These are phyloP conservation scores for Pholiota adiposa DNA, from an alignment of 1,284 basidiomycete species.

Conservation along the genomic window DNA sequence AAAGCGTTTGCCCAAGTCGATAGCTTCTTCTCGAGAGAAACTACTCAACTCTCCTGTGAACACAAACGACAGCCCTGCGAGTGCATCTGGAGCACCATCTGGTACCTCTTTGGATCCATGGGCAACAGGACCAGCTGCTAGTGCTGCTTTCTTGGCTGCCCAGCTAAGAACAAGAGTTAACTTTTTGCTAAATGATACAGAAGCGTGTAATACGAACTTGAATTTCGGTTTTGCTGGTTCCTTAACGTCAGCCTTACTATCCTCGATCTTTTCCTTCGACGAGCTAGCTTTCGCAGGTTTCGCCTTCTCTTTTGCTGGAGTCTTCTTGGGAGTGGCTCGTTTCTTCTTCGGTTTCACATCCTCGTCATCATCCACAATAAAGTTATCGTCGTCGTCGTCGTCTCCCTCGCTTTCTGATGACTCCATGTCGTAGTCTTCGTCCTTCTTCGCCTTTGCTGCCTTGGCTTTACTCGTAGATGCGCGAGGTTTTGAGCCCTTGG, in stretches of 20 bases:
- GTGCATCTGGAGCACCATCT: slow-evolving; percentile 75
- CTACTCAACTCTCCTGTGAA: slow-evolving; percentile 94
- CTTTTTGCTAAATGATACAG: background rate
- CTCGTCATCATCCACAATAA: slow-evolving; percentile 24
- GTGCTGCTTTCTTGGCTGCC: slow-evolving; percentile 67
- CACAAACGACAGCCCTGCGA: slow-evolving; percentile 90
- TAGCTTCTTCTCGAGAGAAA: slow-evolving; percentile 87
- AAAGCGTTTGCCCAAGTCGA: slow-evolving; percentile 90
- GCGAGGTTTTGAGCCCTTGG: slow-evolving; percentile 33
- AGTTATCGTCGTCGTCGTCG: slow-evolving; percentile 29
- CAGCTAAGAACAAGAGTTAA: slow-evolving; percentile 46
- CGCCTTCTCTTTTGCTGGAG: slow-evolving; percentile 21
- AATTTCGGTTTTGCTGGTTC: slow-evolving; percentile 28
- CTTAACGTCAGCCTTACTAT: slow-evolving; percentile 17
- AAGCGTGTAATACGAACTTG: slow-evolving; percentile 23
- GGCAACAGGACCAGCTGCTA: slow-evolving; percentile 71
- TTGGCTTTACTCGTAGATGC: slow-evolving; percentile 28
- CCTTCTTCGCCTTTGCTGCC: slow-evolving; percentile 25
- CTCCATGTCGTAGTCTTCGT: slow-evolving; percentile 30
- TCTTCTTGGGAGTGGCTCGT: slow-evolving; percentile 27
- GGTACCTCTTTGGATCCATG: slow-evolving; percentile 88
- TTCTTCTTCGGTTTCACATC: slow-evolving; percentile 25
- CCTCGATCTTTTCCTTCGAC: slow-evolving; percentile 19
- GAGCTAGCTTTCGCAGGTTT: slow-evolving; percentile 20
- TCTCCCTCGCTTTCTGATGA: slow-evolving; percentile 24